Evolutionary conservation across 106 monocot species (phyloP).

Genomic region (Acanthochlamys bracteata): DNA sequence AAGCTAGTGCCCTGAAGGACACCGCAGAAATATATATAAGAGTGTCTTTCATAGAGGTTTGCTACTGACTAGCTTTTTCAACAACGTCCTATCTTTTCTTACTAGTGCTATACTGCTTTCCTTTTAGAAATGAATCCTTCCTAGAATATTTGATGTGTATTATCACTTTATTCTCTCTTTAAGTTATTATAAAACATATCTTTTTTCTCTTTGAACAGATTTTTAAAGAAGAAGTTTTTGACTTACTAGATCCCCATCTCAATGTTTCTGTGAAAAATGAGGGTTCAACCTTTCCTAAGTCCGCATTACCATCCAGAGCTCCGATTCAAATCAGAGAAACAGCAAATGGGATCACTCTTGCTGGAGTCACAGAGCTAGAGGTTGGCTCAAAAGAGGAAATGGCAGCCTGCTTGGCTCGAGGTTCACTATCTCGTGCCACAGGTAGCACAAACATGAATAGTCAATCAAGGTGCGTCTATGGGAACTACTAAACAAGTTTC

Average conservation of each 20-base stretch:
- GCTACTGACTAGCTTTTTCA: neutral
- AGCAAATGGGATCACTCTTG: constrained; percentile 74
- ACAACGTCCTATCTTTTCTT: neutral
- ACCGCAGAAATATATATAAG: constrained; percentile 65
- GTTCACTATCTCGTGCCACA: constrained; percentile 83
- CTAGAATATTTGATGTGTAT: too few relatives aligned
- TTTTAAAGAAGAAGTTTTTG: constrained; percentile 99
- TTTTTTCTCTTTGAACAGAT: constrained; percentile 38
- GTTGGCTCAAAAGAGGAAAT: constrained; percentile 89
- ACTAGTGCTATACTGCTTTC: neutral
- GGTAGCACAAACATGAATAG: constrained; percentile 99
- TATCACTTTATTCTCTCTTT: neutral
- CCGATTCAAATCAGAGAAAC: constrained; percentile 99
- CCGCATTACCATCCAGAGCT: constrained; percentile 33
- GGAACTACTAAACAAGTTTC: neutral
- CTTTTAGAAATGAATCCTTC: too few relatives aligned
- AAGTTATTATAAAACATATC: neutral
- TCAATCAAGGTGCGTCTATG: constrained; percentile 68
- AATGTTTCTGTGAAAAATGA: constrained; percentile 36
- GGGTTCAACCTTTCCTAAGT: constrained; percentile 21
- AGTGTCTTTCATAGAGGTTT: constrained; percentile 96
- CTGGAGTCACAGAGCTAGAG: constrained; percentile 86
- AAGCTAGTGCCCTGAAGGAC: constrained; percentile 35
- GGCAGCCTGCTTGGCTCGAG: constrained; percentile 67
- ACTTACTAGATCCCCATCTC: constrained; percentile 62